Percentiles rank a stretch among this genome's conserved stretches.
Evolutionary conservation across 169 alveolate genomes (phyloP).

Genomic region (Cryptosporidium parvum): DNA sequence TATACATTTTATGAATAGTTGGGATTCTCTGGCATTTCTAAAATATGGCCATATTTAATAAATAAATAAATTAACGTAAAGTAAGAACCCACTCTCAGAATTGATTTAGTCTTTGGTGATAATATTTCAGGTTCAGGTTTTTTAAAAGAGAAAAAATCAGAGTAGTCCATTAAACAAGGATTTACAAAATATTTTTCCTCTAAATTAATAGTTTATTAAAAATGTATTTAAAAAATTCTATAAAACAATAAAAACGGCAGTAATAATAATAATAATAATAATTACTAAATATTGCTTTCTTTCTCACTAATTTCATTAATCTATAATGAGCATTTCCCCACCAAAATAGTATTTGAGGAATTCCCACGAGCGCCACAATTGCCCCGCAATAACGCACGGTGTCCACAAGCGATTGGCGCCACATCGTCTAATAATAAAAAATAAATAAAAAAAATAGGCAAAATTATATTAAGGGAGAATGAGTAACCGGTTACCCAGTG

Average conservation of each 20-base stretch:
- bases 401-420: conserved; percentile 17
- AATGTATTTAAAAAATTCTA: not conserved
- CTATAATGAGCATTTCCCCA: not conserved
- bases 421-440: not conserved
- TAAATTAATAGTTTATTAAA: no score
- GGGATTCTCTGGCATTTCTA: conserved; percentile 72
- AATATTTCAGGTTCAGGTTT: conserved; percentile 6
- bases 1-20: conserved; percentile 14
- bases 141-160: not conserved
- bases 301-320: no score
- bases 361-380: not conserved
- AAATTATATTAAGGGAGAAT: conserved; percentile 14
- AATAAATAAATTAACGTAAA: conserved; percentile 22
- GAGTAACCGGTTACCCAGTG: conserved; percentile 47
- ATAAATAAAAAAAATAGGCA: not conserved
- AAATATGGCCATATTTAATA: conserved; percentile 33
- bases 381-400: conserved; percentile 9
- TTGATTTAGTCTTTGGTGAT: conserved; percentile 30
- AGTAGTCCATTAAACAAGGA: conserved; percentile 24
- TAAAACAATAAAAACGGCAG: not conserved
- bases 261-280: not conserved
- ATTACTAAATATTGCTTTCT: not conserved
- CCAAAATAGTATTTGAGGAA: not conserved
- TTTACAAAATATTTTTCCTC: no score
- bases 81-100: conserved; percentile 57